Evolutionary conservation across 768 basidiomycete genomes (phyloP), one percentile per base, ranked within the genome.

Genomic region (Pleurotus giganteus): DNA sequence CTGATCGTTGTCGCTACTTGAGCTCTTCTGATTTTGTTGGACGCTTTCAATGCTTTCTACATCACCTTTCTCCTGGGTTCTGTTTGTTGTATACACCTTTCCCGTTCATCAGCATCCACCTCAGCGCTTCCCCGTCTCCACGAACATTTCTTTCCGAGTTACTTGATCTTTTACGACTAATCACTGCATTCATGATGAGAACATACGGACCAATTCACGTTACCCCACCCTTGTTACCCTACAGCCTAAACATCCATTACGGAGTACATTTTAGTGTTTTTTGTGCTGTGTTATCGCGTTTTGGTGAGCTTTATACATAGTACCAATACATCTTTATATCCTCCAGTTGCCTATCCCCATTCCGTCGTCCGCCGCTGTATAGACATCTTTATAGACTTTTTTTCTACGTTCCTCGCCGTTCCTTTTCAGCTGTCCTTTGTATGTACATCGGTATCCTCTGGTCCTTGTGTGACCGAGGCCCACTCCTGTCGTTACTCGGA

Each of bases 1-100:
- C 57, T 81, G 61, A 72, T 57, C 19, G 15, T 15, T 23, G 19
- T 34, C 26, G n/a, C 3, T 31, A n/a, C 24, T 12, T 21, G 13
- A 15, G 27, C 24, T 4, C n/a, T 37, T 23, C 32, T 28, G 15
- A 21, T 44, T 28, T 39, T 31, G 17, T 55, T 37, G 42, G 28
- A 45, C 31, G 19, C 28, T 6, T 46, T 21, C 42, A 19, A 23
- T 21, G 19, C 28, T 54, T 43, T 43, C 26, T 28, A n/a, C 42
- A 42, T 28, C 17, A 21, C 52, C 21, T 53, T 43, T 19, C 15
- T 36, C n/a, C 31, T 7, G n/a, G 52, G 52, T 8, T 21, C 4
- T 17, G 19, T 43, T 53, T 37, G 52, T 4, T 29, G 52, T 43
- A 29, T 21, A 47, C 29, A 47, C 46, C 27, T 27, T 32, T 21